Evolutionary conservation across 2,329 filamentous ascomycete genomes (phyloP).

Genomic region (Hypoxylon sp.): DNA sequence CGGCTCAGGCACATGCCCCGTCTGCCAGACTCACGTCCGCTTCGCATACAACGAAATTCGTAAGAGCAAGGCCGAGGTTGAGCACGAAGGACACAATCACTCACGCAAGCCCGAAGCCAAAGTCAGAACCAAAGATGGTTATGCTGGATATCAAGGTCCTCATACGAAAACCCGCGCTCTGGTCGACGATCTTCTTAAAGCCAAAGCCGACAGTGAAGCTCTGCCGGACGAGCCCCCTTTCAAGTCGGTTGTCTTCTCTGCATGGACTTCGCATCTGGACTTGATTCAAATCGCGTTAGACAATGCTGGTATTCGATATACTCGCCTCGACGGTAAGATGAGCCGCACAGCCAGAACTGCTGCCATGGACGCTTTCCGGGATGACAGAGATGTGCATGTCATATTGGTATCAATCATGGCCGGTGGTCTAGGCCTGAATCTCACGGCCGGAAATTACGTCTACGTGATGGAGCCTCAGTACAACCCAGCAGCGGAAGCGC

Average conservation of each 20-base stretch:
- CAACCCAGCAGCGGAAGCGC: constrained; percentile 94
- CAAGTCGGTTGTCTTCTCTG: constrained; percentile 94
- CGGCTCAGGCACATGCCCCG: constrained; percentile 69
- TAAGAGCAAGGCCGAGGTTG: constrained; percentile 67
- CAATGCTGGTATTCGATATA: constrained; percentile 73
- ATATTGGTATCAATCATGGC: constrained; percentile 94
- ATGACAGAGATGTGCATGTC: constrained; percentile 77
- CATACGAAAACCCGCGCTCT: constrained; percentile 93
- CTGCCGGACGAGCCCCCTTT: constrained; percentile 77
- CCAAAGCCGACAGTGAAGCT: constrained; percentile 71
- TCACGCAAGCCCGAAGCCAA: constrained; percentile 51
- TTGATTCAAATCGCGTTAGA: constrained; percentile 87
- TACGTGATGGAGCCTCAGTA: constrained; percentile 99
- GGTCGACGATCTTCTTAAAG: constrained; percentile 76
- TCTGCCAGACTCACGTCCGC: constrained; percentile 74
- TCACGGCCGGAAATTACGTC: constrained; percentile 86
- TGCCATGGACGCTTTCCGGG: constrained; percentile 82
- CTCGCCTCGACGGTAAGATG: constrained; percentile 94
- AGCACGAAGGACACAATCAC: constrained; percentile 67
- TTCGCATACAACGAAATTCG: constrained; percentile 77
- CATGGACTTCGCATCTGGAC: constrained; percentile 96
- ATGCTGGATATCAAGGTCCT: constrained; percentile 81
- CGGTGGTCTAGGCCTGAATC: constrained; percentile 89
- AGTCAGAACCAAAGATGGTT: constrained; percentile 62
- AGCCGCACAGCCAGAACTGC: constrained; percentile 76